Conservation (phyloP, 2,329 filamentous ascomycete genomes). For the Coniosporium uncinatum region DNA sequence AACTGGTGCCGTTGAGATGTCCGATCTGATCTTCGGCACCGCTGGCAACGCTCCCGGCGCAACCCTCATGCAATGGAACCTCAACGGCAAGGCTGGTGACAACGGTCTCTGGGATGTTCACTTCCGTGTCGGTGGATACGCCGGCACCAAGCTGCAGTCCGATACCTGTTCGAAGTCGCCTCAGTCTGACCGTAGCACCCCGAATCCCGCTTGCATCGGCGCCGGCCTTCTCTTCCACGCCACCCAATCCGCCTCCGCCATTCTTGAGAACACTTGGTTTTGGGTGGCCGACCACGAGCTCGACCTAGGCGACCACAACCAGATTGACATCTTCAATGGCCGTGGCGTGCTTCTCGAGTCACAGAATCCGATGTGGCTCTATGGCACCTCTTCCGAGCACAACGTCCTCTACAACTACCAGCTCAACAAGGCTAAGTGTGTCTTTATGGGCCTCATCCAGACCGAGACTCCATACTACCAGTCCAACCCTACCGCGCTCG, state of each 20-base stretch:
- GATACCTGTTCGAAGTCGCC: slow-evolving; percentile 77
- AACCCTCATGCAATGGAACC: slow-evolving; percentile 89
- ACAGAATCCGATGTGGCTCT: slow-evolving; percentile 71
- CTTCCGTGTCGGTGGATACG: slow-evolving; percentile 83
- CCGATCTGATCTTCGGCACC: slow-evolving; percentile 81
- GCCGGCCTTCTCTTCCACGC: slow-evolving; percentile 60
- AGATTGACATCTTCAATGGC: slow-evolving; percentile 84
- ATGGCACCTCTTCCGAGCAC: slow-evolving; percentile 62
- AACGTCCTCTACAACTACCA: slow-evolving; percentile 67
- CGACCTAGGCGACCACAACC: slow-evolving; percentile 63
- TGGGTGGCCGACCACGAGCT: slow-evolving; percentile 92
- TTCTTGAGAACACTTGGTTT: slow-evolving; percentile 87
- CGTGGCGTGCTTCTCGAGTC: slow-evolving; percentile 79
- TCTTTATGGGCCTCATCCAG: slow-evolving; percentile 60
- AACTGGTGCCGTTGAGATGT: slow-evolving; percentile 77
- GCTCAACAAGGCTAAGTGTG: slow-evolving; percentile 50
- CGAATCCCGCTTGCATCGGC: slow-evolving; percentile 60
- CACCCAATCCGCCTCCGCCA: slow-evolving; percentile 54
- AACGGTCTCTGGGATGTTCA: slow-evolving; percentile 95
- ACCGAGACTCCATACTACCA: slow-evolving; percentile 71
- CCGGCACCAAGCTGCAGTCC: slow-evolving; percentile 78
- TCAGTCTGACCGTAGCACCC: slow-evolving; percentile 51
- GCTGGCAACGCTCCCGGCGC: slow-evolving; percentile 80
- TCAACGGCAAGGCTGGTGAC: slow-evolving; percentile 63
- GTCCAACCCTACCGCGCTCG: slow-evolving; percentile 52